Percentiles rank a stretch among this genome's conserved stretches.
Conservation (phyloP, 805 yeast genomes). For the Ogataea siamensis region DNA sequence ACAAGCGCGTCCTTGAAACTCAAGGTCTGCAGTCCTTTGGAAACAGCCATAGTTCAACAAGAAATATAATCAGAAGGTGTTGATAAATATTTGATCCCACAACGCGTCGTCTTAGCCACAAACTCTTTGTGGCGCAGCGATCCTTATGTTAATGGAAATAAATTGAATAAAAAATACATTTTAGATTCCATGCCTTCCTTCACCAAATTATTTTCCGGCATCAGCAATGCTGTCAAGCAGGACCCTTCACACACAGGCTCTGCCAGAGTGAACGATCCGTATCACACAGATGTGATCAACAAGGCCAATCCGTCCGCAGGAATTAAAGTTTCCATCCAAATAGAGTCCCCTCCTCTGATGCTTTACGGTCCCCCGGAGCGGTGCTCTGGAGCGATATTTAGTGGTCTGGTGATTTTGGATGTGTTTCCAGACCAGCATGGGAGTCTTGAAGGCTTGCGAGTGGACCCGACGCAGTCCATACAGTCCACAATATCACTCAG, state of each 20-base stretch:
- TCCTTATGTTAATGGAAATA: no score
- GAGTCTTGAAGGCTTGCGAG: no score
- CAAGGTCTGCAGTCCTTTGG: conserved; percentile 19
- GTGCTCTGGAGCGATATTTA: conserved; percentile 80
- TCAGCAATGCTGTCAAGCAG: conserved; percentile 14
- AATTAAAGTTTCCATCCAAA: conserved; percentile 48
- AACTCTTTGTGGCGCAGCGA: conserved; percentile 2
- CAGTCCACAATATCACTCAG: conserved; percentile 28
- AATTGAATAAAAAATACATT: neutral
- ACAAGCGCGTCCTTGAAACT: conserved; percentile 36
- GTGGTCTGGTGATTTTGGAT: conserved; percentile 70
- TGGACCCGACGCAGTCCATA: conserved; percentile 11
- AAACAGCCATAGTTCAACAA: conserved; percentile 17
- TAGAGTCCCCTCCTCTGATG: conserved; percentile 91
- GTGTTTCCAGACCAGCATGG: conserved; percentile 34
- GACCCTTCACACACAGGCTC: conserved; percentile 1
- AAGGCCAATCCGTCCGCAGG: conserved; percentile 26
- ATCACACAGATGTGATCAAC: conserved; percentile 29
- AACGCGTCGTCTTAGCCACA: conserved; percentile 13
- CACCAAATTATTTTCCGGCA: conserved; percentile 18
- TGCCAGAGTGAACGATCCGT: conserved; percentile 7
- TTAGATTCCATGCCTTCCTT: conserved; percentile 15
- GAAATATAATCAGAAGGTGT: neutral
- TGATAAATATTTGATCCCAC: conserved; percentile 10
- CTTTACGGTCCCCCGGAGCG: conserved; percentile 77